phyloP scores from a whole-genome alignment of 495 filamentous ascomycete genomes.

The Glarea lozoyensis region DNA sequence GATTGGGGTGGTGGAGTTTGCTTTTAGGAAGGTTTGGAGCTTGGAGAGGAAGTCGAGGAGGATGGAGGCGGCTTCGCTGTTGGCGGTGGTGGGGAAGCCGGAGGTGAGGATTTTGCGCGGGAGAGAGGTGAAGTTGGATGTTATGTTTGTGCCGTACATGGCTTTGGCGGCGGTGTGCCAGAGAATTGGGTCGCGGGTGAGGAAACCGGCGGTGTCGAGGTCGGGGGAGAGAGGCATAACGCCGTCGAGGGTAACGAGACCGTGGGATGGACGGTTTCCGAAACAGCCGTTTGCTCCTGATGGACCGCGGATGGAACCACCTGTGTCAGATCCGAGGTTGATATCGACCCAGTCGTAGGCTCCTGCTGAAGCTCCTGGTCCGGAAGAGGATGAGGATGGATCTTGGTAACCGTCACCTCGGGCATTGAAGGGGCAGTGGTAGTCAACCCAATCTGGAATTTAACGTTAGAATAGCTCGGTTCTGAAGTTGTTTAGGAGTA shows the following conservation, averaged over 20 bases:
- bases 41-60: constrained; percentile 32
- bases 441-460: constrained; percentile 32
- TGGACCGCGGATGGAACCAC: constrained; percentile 31
- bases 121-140: constrained; percentile 28
- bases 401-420: constrained; percentile 49
- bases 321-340: constrained; percentile 38
- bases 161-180: constrained; percentile 38
- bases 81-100: constrained; percentile 23
- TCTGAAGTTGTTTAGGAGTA: no score
- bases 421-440: constrained; percentile 45
- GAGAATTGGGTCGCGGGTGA: constrained; percentile 34
- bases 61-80: constrained; percentile 22
- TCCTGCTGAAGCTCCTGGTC: constrained; percentile 36
- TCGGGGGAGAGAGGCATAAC: constrained; percentile 36
- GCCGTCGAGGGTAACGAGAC: constrained; percentile 26
- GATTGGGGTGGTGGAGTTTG: constrained; percentile 25
- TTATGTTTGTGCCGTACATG: constrained; percentile 36
- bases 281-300: constrained; percentile 27
- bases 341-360: constrained; percentile 50
- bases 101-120: constrained; percentile 35
- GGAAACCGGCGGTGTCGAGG: constrained; percentile 41
- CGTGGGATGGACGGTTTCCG: constrained; percentile 24
- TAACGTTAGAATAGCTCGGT: no score
- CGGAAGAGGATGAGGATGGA: constrained; percentile 36
- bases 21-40: constrained; percentile 30